A percentile compares a stretch with the other conserved stretches of the same genome.
Evolutionary conservation across 179 eudicot genomes (phyloP).

Genomic region (Beta corolliflora): DNA sequence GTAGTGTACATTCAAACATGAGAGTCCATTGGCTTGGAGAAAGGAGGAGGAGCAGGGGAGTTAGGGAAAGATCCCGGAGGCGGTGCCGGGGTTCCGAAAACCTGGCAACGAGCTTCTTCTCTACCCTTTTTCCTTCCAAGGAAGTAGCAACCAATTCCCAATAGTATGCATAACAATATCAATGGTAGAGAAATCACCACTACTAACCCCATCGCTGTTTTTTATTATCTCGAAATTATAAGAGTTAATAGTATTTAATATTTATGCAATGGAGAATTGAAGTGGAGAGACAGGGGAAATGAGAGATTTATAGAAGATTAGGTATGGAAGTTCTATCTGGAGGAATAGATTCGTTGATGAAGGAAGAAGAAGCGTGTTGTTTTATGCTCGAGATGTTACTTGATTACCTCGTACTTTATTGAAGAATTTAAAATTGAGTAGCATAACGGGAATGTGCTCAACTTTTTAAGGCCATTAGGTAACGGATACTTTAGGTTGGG

Average conservation of each 20-base stretch:
- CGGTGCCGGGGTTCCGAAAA: slow-evolving; percentile 62
- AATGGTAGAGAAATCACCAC: slow-evolving; percentile 74
- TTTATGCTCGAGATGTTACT: slow-evolving; percentile 17
- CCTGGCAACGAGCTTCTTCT: slow-evolving; percentile 55
- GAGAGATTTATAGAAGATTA: slow-evolving; percentile 10
- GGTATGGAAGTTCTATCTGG: background rate
- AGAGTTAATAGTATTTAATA: background rate
- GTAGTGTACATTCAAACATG: slow-evolving; percentile 17
- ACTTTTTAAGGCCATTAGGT: background rate
- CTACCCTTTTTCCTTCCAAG: slow-evolving; percentile 71
- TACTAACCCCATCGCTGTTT: slow-evolving; percentile 60
- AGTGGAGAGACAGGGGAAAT: background rate
- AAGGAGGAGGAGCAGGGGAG: slow-evolving; percentile 40
- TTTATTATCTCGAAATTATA: background rate
- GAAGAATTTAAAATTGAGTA: slow-evolving; percentile 11
- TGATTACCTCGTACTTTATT: background rate
- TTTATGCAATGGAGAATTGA: no score
- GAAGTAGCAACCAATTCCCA: slow-evolving; percentile 76
- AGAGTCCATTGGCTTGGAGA: slow-evolving; percentile 25
- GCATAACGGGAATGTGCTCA: slow-evolving; percentile 25
- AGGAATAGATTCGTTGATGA: slow-evolving; percentile 30
- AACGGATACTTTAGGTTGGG: background rate
- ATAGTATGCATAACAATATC: slow-evolving; percentile 53
- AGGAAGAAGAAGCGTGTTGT: slow-evolving; percentile 3
- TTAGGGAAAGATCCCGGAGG: slow-evolving; percentile 48